Percentiles rank a stretch among this genome's conserved stretches.
Evolutionary conservation across 2,329 filamentous ascomycete genomes (phyloP).

Genomic region (Apiospora kogelbergensis): DNA sequence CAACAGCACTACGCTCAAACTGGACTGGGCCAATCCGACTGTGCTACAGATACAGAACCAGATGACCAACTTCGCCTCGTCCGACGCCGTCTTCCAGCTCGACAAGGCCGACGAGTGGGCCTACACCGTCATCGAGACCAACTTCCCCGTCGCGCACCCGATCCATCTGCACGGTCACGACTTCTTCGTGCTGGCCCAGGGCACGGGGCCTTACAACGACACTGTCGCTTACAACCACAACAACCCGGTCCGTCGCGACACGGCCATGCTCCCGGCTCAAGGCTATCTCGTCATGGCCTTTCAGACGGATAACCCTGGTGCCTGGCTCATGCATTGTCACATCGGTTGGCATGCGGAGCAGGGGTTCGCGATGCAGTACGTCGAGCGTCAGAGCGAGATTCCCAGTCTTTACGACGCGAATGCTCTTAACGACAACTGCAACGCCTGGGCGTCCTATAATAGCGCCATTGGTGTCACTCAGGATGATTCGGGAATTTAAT

Average conservation of each 20-base stretch:
- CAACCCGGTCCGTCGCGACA: slow-evolving; percentile 51
- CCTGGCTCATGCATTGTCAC: slow-evolving; percentile 34
- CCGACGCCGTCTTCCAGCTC: slow-evolving; percentile 31
- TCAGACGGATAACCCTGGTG: slow-evolving; percentile 50
- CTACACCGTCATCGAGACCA: slow-evolving; percentile 32
- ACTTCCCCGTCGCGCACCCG: slow-evolving; percentile 31
- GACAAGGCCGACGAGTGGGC: slow-evolving; percentile 31
- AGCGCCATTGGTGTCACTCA: slow-evolving; percentile 16
- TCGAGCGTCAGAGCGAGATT: slow-evolving; percentile 35
- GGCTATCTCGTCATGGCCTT: slow-evolving; percentile 52
- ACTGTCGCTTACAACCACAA: slow-evolving; percentile 29
- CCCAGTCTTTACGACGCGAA: slow-evolving; percentile 18
- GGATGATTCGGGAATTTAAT: slow-evolving; percentile 32
- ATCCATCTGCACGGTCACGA: slow-evolving; percentile 47
- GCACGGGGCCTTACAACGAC: slow-evolving; percentile 28
- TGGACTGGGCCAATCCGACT: slow-evolving; percentile 49
- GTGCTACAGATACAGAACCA: slow-evolving; percentile 30
- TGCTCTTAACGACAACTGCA: slow-evolving; percentile 25
- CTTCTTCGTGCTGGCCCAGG: slow-evolving; percentile 37
- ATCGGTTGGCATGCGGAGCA: slow-evolving; percentile 48
- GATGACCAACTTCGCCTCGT: slow-evolving; percentile 23
- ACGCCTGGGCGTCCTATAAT: slow-evolving; percentile 28
- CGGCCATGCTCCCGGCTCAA: slow-evolving; percentile 40
- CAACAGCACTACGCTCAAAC: slow-evolving; percentile 44
- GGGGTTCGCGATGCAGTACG: slow-evolving; percentile 52